Evolutionary conservation across 257 asterid genomes (phyloP).

Genomic region (Ilex aquifolium): DNA sequence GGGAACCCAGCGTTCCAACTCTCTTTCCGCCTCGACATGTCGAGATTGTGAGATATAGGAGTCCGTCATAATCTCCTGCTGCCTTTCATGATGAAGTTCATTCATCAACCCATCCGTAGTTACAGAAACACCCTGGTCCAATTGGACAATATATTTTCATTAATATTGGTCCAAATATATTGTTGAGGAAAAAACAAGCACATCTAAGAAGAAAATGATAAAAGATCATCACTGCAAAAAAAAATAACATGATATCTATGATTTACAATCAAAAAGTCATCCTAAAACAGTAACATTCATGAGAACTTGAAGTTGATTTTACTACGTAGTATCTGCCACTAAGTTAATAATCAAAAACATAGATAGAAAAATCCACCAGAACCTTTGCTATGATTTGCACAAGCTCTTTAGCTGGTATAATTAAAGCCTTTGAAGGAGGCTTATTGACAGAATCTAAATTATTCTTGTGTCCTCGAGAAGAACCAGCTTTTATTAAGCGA

Average conservation of each 20-base stretch:
- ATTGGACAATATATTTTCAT: slow-evolving; percentile 11
- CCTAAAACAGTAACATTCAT: neutral
- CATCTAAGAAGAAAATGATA: neutral
- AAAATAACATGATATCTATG: no score
- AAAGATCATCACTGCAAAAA: neutral
- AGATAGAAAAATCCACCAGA: neutral
- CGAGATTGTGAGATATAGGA: slow-evolving; percentile 79
- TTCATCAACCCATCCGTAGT: slow-evolving; percentile 50
- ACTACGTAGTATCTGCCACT: neutral
- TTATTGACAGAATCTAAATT: slow-evolving; percentile 40
- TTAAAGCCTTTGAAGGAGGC: slow-evolving; percentile 56
- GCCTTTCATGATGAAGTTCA: slow-evolving; percentile 63
- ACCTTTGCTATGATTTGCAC: slow-evolving; percentile 97
- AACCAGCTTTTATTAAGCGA: slow-evolving; percentile 56
- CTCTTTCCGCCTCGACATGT: slow-evolving; percentile 59
- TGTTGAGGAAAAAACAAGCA: neutral
- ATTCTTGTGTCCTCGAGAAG: slow-evolving; percentile 44
- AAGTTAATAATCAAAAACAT: neutral
- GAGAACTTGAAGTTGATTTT: neutral
- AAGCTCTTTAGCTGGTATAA: slow-evolving; percentile 73
- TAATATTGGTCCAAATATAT: neutral
- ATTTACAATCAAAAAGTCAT: neutral
- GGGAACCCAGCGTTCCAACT: slow-evolving; percentile 91
- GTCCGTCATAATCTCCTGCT: slow-evolving; percentile 82
- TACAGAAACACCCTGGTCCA: slow-evolving; percentile 71